Base-by-base conservation (phyloP, 2,329 filamentous ascomycete species). In the Neonectria ditissima region DNA sequence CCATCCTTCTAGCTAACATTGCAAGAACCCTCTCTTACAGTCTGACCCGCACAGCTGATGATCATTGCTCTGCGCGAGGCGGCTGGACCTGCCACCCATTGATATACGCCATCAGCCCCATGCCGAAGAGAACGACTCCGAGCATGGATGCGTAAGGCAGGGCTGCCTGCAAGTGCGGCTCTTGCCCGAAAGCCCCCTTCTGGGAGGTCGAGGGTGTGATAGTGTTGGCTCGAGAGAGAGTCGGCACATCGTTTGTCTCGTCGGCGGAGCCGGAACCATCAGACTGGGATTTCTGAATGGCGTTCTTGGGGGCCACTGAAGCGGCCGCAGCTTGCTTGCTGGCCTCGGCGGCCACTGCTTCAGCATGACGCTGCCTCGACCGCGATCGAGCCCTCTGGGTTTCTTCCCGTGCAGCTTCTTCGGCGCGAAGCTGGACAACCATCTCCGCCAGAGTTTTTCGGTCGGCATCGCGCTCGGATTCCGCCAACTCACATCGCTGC, bases 71-170 rank as follows among this genome's bases (percentile, higher is more conserved):
- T 51, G 76, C 55, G 22, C 70, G 72, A 4, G 77, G 68, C 41
- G 79, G 73, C 55, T 78, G 72, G 22, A 74, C 43, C 72, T 93
- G 91, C 92, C 92, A 95, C 55, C 91, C 91, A 74, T 96, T 96
- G 70, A 96, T 84, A 78, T 94, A 94, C 44, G 91, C 92, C 92
- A 96, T 96, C 68, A 96, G 78, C 14, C 92, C 91, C 81, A 96
- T 91, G 32, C 92, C 92, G 65, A 96, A 81, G 59, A 96, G 79
- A 26, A 96, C 92, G 32, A 96, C 92, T 11, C 92, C 91, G 48
- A 96, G 80, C 87, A 95, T 93, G 2, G 91, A 94, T 43, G 91
- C 90, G 74, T 94, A 95, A 16, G 92, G 92, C 62, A 92, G 83
- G 59, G 86, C 84, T 48, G 89, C 76, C 43, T 79, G 71, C 60